phyloP scores from a whole-genome alignment of 192 early-diverging fungal genomes.

The Paraglomus occultum region DNA sequence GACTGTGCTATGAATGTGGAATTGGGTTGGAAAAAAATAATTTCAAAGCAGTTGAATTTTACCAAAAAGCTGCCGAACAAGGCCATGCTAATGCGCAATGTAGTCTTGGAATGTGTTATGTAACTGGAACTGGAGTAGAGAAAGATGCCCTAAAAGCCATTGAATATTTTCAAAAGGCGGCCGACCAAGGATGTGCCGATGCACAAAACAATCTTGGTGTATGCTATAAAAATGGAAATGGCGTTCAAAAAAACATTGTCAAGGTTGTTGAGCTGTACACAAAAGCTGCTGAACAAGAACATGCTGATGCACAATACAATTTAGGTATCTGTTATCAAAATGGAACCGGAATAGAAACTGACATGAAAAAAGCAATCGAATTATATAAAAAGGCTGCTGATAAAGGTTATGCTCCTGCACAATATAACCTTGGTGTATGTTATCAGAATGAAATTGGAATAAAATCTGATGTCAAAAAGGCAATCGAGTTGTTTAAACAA shows the following conservation, averaged over 20 bases:
- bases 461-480: constrained; percentile 42
- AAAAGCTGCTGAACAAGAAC: constrained; percentile 57
- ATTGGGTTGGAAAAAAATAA: constrained; percentile 54
- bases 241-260: constrained; percentile 45
- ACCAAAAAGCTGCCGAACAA: constrained; percentile 55
- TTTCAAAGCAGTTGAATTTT: constrained; percentile 60
- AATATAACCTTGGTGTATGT: constrained; percentile 55
- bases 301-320: no score
- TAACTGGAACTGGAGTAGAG: constrained; percentile 71
- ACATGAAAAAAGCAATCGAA: constrained; percentile 45
- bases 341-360: constrained; percentile 31
- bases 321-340: constrained; percentile 55
- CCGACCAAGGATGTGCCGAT: constrained; percentile 52
- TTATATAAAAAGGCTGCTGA: constrained; percentile 58
- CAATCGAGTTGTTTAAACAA: constrained; percentile 56
- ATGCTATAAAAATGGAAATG: constrained; percentile 60
- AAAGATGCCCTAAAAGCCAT: constrained; percentile 55
- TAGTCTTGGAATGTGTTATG: constrained; percentile 78
- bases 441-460: constrained; percentile 53
- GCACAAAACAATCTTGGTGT: constrained; percentile 58
- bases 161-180: constrained; percentile 49
- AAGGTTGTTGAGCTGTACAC: constrained; percentile 64
- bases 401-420: constrained; percentile 59
- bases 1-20: constrained; percentile 59
- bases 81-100: constrained; percentile 79